A percentile compares a stretch with the other conserved stretches of the same genome.
phyloP scores from a whole-genome alignment of 495 filamentous ascomycete genomes.

The Letharia lupina region DNA sequence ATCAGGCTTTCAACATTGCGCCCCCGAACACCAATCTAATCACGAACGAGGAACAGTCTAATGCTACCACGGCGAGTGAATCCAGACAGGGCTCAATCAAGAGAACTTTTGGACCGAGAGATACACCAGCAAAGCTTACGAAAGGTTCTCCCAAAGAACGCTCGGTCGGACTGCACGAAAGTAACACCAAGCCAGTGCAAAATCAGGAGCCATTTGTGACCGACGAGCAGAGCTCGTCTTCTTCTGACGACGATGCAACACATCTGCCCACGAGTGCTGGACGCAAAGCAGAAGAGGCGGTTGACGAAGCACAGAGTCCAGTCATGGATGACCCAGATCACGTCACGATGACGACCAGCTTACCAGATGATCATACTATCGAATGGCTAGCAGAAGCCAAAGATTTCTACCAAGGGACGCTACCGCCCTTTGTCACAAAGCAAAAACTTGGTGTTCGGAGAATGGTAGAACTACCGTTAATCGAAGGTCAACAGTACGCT shows the following conservation, averaged over 20 bases:
- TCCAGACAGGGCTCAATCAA: neutral
- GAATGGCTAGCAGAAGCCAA: neutral
- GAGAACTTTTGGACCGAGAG: neutral
- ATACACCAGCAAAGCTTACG: neutral
- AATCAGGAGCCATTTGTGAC: neutral
- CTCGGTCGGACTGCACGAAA: too few species aligned
- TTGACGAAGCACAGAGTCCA: neutral
- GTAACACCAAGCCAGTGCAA: neutral
- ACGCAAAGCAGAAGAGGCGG: neutral
- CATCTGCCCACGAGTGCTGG: neutral
- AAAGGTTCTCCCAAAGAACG: neutral
- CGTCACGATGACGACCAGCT: neutral
- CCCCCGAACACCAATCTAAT: neutral
- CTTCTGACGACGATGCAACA: neutral
- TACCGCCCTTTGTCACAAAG: neutral
- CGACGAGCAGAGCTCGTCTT: neutral
- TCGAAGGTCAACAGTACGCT: neutral
- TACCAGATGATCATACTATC: constrained; percentile 1
- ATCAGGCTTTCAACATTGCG: neutral
- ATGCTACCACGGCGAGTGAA: neutral
- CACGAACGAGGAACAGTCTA: neutral
- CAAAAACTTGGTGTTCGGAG: neutral
- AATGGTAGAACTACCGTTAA: neutral
- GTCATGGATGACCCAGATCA: neutral
- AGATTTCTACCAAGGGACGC: neutral